These are phyloP conservation scores for Claviceps purpurea DNA, from an alignment of 2,329 filamentous ascomycete genomes.

Conservation along the genomic window DNA sequence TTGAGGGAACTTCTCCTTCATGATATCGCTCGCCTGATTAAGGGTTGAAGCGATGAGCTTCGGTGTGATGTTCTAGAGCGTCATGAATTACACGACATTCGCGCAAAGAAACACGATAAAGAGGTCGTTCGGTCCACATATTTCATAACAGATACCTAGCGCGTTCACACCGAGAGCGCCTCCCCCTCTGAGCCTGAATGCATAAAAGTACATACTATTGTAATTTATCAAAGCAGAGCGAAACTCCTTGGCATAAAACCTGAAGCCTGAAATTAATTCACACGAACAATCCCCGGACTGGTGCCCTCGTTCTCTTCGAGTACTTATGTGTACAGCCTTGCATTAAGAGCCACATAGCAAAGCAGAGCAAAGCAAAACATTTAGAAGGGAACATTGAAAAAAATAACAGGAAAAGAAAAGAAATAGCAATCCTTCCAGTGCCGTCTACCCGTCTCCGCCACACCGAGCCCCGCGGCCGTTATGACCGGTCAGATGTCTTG, in stretches of 20 bases:
- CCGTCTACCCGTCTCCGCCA: too few relatives aligned
- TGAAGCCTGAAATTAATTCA: not conserved
- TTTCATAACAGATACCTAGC: too few relatives aligned
- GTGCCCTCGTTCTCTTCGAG: not conserved
- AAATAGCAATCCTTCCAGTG: not conserved
- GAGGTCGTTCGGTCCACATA: too few relatives aligned
- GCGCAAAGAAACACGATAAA: too few relatives aligned
- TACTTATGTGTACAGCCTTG: not conserved
- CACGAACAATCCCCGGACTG: not conserved
- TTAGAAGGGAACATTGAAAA: not conserved
- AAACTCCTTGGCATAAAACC: not conserved
- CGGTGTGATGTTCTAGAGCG: too few relatives aligned
- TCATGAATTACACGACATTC: too few relatives aligned
- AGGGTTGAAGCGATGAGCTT: too few relatives aligned
- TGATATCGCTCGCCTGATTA: too few relatives aligned
- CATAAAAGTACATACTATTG: not conserved
- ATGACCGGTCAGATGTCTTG: not conserved
- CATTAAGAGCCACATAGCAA: not conserved
- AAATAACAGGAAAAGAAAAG: not conserved
- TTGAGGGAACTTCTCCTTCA: too few relatives aligned
- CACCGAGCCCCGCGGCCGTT: not conserved
- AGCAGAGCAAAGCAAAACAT: not conserved
- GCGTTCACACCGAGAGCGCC: too few relatives aligned
- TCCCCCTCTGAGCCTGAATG: too few relatives aligned
- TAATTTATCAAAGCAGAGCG: slow-evolving; percentile 11